A percentile compares a stretch with the other conserved stretches of the same genome.
phyloP scores from a whole-genome alignment of 2,329 filamentous ascomycete species.

The Rhinocladiella similis region DNA sequence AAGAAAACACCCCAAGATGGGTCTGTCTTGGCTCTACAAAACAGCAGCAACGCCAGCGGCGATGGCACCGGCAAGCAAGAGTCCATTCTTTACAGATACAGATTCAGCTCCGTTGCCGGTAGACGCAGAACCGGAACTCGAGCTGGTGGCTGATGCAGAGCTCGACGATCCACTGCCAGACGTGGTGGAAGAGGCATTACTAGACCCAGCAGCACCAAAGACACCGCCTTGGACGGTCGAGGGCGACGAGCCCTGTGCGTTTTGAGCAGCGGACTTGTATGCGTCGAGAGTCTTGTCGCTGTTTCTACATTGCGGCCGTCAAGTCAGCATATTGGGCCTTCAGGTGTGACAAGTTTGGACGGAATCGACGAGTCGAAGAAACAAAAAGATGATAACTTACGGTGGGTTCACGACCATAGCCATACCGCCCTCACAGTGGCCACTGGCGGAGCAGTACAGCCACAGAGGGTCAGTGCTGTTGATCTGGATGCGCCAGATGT shows the following conservation, averaged over 20 bases:
- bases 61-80: constrained; percentile 18
- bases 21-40: no score
- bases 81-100: constrained; percentile 11
- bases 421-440: constrained; percentile 54
- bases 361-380: no score
- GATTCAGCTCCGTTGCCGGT: constrained; percentile 12
- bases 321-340: no score
- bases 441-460: constrained; percentile 52
- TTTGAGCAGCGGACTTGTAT: constrained; percentile 24
- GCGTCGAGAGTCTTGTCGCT: constrained; percentile 22
- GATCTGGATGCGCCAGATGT: constrained; percentile 48
- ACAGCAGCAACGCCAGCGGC: constrained; percentile 20
- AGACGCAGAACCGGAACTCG: constrained; percentile 4
- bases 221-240: constrained; percentile 21
- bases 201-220: constrained; percentile 22
- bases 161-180: background rate
- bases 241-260: constrained; percentile 13
- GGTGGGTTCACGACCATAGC: constrained; percentile 54
- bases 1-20: no score
- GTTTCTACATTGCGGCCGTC: background rate
- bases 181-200: background rate
- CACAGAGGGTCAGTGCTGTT: constrained; percentile 49
- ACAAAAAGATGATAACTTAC: constrained; percentile 10
- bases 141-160: background rate
- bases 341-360: no score